Base-by-base conservation (phyloP, 2,329 filamentous ascomycete genomes). In the Rhynchosporium secalis region DNA sequence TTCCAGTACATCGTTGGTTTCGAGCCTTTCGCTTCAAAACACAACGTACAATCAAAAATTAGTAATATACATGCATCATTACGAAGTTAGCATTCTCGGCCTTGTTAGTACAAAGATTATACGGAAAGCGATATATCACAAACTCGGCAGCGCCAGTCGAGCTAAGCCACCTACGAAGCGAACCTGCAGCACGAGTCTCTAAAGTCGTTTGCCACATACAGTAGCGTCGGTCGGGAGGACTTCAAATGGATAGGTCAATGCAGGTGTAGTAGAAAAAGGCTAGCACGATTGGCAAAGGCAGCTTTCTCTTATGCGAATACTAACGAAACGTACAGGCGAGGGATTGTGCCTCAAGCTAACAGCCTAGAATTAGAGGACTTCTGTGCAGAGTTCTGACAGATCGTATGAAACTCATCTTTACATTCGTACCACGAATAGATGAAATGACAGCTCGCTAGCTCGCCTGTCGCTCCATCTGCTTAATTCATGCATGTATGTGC, bases 271-370 rank as follows among this genome's bases (percentile, higher is more conserved):
- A 26, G 54, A 46, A 29, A 40, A 28, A 33, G 3, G 40, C 41
- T 45, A 33, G 38, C 3, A 3, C 10, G 13, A 46, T 29, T n/a
- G 54, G 26, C 13, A 45, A 43, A 4, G 10, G 47, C 5, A 4
- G n/a, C 33, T 43, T 10, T 29, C 26, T 33, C 33, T 36, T 3
- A 41, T 56, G 13, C 38, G 54, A 31, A 36, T 6, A 6, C 33
- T 36, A 36, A 10, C 33, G 2, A 36, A 36, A 10, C 5, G 33
- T 36, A 33, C 40, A 33, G 13, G 15, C 43, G 12, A 8, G 40
- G 45, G 20, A 26, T 45, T 46, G 54, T 46, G 54, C 54, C 54
- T 56, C 41, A 20, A 36, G 20, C 54, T 56, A 45, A 40, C 54
- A 46, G 54, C 29, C 13, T 46, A 20, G 33, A 28, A 33, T 20